Conservation (phyloP, 345 rosid species). For the Punica granatum region DNA sequence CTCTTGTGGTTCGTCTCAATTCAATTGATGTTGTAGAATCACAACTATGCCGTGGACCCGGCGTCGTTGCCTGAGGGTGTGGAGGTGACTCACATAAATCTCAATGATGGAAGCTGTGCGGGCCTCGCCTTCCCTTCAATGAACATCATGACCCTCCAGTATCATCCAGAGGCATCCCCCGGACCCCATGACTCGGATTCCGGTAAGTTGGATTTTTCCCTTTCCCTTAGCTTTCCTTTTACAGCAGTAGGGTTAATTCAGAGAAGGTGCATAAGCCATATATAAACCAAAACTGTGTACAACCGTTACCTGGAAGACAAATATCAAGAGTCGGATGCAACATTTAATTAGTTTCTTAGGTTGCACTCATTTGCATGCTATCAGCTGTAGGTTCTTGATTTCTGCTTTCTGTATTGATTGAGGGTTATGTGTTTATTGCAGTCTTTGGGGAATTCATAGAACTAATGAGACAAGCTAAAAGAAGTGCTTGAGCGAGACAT, state of each 20-base stretch:
- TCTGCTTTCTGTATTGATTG: background rate
- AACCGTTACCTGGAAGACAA: background rate
- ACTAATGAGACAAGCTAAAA: background rate
- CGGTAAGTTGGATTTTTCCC: slow-evolving; percentile 29
- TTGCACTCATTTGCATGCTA: background rate
- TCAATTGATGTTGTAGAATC: slow-evolving; percentile 56
- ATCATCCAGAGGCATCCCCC: slow-evolving; percentile 97
- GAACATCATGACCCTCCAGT: slow-evolving; percentile 84
- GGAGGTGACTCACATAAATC: slow-evolving; percentile 90
- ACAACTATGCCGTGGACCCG: slow-evolving; percentile 94
- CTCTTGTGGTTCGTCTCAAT: background rate
- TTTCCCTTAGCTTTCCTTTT: background rate
- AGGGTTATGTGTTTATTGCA: background rate
- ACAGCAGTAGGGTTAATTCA: too few species aligned
- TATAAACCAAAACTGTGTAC: background rate
- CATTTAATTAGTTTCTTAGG: background rate
- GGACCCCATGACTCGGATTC: slow-evolving; percentile 95
- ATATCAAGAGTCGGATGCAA: background rate
- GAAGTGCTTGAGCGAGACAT: background rate
- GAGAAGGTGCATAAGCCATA: too few species aligned
- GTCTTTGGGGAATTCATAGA: background rate
- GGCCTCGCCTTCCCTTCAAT: slow-evolving; percentile 76
- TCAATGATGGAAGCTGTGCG: slow-evolving; percentile 93
- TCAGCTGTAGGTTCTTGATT: background rate
- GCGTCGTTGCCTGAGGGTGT: slow-evolving; percentile 81